Base-by-base conservation (phyloP, 2,329 filamentous ascomycete genomes). In the Claviceps pusilla region DNA sequence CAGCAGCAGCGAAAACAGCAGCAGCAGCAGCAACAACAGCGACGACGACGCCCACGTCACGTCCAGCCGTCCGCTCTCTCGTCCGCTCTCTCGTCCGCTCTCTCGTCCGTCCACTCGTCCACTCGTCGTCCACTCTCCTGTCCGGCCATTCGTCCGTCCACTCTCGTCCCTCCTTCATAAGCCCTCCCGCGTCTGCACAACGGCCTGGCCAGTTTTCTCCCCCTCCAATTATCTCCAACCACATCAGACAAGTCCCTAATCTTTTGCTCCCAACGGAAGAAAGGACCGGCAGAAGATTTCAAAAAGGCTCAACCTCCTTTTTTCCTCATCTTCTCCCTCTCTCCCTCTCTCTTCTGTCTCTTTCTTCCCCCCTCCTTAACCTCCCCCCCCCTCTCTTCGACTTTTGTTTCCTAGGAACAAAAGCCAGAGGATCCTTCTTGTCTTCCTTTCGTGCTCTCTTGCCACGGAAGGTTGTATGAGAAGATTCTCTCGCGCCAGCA, bases 341-440 rank as follows among this genome's bases (percentile, higher is more conserved):
- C 31, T 33, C 10, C 61, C 62, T 60, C 65, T 63, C 61, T 56
- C 39, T 37, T 47, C 24, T 24, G 24, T 24, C 24, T 24, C 24
- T 24, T 24, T 24, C 24, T 24, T 24, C 2, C 24, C 24, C 24
- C 24, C 24, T 1, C 24, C 24, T 24, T 24, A 24, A 24, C 24
- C 65, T 64, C 60, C 63, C 63, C 65, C 65, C 60, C 63, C 63
- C 59, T 62, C 63, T 67, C 68, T 70, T 66, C 69, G 68, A 72
- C 70, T 73, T 75, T 76, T 76, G 73, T 74, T 74, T 74, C 70
- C 73, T 69, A 73, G 72, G 72, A 75, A 76, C 73, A 78, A 76
- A 76, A 80, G 78, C 77, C 76, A 79, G 77, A 79, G 76, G 74
- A 76, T 73, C 72, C 72, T 82, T 82, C 78, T 82, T 82, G 73